phyloP scores from a whole-genome alignment of 2,329 filamentous ascomycete genomes.

The Colletotrichum siamense region DNA sequence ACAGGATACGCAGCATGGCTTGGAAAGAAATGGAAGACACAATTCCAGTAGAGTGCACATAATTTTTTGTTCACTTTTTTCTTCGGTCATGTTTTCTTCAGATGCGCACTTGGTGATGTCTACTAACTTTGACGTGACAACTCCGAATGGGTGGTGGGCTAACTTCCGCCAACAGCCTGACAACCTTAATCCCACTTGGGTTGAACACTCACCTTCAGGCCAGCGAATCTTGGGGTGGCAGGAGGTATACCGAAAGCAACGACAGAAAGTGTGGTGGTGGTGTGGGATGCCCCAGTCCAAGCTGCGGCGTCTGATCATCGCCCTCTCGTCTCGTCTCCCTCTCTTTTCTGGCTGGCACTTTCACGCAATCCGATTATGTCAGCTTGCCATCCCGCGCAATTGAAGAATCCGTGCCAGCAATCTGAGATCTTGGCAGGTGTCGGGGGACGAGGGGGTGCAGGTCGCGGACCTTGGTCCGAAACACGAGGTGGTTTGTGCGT shows the following conservation, averaged over 20 bases:
- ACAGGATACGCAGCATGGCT: conserved; percentile 21
- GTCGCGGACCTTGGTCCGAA: not conserved
- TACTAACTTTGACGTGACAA: not conserved
- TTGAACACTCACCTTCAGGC: not conserved
- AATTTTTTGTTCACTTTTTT: not conserved
- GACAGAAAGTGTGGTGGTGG: not conserved
- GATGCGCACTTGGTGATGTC: not conserved
- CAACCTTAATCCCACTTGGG: not conserved
- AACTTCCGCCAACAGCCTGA: not conserved
- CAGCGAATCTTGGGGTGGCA: conserved; percentile 1
- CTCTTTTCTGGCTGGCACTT: not conserved
- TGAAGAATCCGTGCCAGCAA: not conserved
- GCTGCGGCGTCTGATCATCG: conserved; percentile 5
- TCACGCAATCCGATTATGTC: not conserved
- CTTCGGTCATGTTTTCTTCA: not conserved
- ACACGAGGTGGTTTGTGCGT: not conserved
- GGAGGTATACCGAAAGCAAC: not conserved
- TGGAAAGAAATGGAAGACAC: conserved; percentile 24
- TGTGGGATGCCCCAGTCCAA: not conserved
- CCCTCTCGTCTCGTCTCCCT: not conserved
- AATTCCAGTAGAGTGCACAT: conserved; percentile 24
- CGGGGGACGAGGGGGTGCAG: not conserved
- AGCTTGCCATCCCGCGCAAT: not conserved
- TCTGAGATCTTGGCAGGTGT: not conserved
- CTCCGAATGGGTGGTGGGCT: not conserved